phyloP scores from a whole-genome alignment of 441 rosid genomes.

The Euphorbia corollata region DNA sequence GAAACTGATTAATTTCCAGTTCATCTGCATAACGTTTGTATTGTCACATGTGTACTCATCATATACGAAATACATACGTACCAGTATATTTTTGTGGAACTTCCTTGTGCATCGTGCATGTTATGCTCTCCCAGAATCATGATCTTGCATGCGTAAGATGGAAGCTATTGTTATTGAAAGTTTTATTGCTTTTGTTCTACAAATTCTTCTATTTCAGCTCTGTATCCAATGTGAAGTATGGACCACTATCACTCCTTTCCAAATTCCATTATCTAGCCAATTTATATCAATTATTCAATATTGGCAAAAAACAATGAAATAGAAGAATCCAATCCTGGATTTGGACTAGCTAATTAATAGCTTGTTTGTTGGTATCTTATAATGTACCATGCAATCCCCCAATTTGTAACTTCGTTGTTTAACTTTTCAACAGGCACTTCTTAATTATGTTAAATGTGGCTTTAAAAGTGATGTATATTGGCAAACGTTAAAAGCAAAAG shows the following conservation, averaged over 20 bases:
- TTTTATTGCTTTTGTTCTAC: neutral
- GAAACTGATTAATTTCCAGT: too few relatives aligned
- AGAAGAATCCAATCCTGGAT: neutral
- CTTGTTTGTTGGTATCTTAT: neutral
- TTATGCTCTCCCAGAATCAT: neutral
- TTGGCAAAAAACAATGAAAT: neutral
- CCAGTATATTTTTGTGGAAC: too few relatives aligned
- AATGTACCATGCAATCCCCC: too few relatives aligned
- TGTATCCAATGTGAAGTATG: neutral
- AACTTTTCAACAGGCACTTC: constrained; percentile 44
- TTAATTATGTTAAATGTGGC: constrained; percentile 46
- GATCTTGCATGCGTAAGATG: neutral
- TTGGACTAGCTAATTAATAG: constrained; percentile 1
- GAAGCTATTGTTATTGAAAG: neutral
- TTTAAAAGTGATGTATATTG: constrained; percentile 52
- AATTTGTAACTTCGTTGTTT: constrained; percentile 10
- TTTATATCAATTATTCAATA: neutral
- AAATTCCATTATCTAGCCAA: neutral
- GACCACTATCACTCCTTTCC: neutral
- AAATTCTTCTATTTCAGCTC: constrained; percentile 1
- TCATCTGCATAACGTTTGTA: too few relatives aligned
- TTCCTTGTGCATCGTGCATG: too few relatives aligned
- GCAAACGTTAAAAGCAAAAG: constrained; percentile 47
- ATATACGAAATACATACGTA: too few relatives aligned
- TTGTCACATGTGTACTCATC: too few relatives aligned